Conservation (phyloP, 768 basidiomycete genomes). For the Boletellus emodensis region DNA sequence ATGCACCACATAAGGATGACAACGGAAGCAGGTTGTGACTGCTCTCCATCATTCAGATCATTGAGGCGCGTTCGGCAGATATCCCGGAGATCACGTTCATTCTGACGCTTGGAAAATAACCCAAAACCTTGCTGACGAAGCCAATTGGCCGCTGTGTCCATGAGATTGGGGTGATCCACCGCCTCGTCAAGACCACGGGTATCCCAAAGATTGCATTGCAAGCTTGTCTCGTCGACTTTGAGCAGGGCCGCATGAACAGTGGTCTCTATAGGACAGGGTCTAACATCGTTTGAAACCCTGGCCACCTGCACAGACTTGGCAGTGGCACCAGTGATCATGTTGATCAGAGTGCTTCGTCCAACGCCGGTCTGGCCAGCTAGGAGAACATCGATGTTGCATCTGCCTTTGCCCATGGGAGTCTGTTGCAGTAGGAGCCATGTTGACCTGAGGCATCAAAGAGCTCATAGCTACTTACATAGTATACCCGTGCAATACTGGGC, state of each 20-base stretch:
- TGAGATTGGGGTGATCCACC: conserved; percentile 19
- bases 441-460: not conserved
- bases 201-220: conserved; percentile 22
- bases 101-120: conserved; percentile 12
- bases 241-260: conserved; percentile 11
- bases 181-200: conserved; percentile 28
- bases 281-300: conserved; percentile 22
- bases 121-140: conserved; percentile 21
- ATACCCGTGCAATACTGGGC: no score
- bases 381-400: conserved; percentile 11
- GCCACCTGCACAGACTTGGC: conserved; percentile 11
- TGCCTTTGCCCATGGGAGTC: not conserved
- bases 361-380: conserved; percentile 28
- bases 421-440: not conserved
- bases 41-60: conserved; percentile 8
- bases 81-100: conserved; percentile 21
- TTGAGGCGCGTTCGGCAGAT: conserved; percentile 18
- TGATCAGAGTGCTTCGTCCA: conserved; percentile 27
- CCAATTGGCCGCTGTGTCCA: conserved; percentile 17
- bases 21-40: conserved; percentile 2
- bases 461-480: conserved; percentile 2
- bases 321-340: conserved; percentile 22
- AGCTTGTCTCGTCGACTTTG: not conserved
- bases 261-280: conserved; percentile 23
- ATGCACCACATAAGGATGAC: conserved; percentile 29